Conservation (phyloP, 2,329 filamentous ascomycete species). For the Xylariaceae sp. region DNA sequence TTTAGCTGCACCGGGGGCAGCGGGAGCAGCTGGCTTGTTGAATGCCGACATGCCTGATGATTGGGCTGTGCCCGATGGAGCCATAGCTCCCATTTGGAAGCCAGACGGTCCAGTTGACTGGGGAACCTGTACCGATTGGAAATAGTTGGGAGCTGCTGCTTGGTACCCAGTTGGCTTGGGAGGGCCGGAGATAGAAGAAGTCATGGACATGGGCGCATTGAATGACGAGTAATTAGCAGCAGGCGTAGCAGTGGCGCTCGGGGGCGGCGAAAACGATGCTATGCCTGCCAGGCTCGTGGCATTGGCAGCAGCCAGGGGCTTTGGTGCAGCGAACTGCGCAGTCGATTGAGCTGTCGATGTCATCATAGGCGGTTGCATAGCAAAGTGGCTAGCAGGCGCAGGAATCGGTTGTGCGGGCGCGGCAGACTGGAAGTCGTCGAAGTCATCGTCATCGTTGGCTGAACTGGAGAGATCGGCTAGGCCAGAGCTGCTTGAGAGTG, state of each 20-base stretch:
- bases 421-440: constrained; percentile 95
- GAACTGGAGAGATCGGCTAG: constrained; percentile 43
- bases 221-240: constrained; percentile 62
- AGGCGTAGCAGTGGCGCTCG: constrained; percentile 50
- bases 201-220: constrained; percentile 42
- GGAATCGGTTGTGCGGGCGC: constrained; percentile 48
- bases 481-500: constrained; percentile 42
- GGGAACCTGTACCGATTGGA: constrained; percentile 63
- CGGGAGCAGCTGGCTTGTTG: constrained; percentile 43
- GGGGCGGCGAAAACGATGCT: constrained; percentile 72
- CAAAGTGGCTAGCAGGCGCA: constrained; percentile 39
- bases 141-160: constrained; percentile 85
- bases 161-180: constrained; percentile 63
- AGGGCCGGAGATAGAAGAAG: constrained; percentile 37
- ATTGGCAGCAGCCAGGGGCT: constrained; percentile 79
- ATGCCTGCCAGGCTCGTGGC: constrained; percentile 76
- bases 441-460: constrained; percentile 75
- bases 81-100: constrained; percentile 18
- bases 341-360: constrained; percentile 50
- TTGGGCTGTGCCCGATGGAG: constrained; percentile 21
- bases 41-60: constrained; percentile 39
- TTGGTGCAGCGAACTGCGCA: constrained; percentile 71
- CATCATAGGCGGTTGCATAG: constrained; percentile 44
- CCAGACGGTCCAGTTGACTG: constrained; percentile 33
- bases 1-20: constrained; percentile 45